A percentile compares a stretch with the other conserved stretches of the same genome.
Conservation (phyloP, 495 filamentous ascomycete genomes). For the Annulohypoxylon moriforme region DNA sequence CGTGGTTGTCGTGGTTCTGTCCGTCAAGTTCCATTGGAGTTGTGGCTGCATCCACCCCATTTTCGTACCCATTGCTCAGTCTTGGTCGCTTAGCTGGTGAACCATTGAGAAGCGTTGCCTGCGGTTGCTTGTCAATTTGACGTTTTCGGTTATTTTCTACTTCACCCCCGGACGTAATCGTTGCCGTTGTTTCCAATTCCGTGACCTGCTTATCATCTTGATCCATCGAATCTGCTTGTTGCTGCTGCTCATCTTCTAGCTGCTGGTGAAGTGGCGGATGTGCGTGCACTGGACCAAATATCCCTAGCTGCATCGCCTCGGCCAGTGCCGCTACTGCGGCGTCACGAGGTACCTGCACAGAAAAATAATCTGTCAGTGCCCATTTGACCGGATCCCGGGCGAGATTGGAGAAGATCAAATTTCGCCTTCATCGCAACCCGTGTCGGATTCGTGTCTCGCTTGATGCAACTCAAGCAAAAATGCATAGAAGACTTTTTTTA, state of each 20-base stretch:
- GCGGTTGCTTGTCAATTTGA: conserved; percentile 58
- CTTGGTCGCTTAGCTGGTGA: conserved; percentile 65
- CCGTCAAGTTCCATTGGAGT: conserved; percentile 70
- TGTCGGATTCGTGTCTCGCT: conserved; percentile 39
- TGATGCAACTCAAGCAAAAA: conserved; percentile 37
- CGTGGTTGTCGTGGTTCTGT: conserved; percentile 61
- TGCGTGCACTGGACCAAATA: conserved; percentile 61
- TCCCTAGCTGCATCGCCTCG: conserved; percentile 56
- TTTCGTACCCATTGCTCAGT: conserved; percentile 71
- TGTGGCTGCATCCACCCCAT: conserved; percentile 69
- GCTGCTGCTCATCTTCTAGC: conserved; percentile 46
- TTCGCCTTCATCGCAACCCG: conserved; percentile 41
- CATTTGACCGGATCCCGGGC: conserved; percentile 46
- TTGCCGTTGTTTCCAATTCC: conserved; percentile 30
- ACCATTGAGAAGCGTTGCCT: conserved; percentile 56
- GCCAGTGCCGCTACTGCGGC: conserved; percentile 54
- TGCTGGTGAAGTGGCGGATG: conserved; percentile 49
- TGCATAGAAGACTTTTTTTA: conserved; percentile 1
- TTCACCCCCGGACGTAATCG: conserved; percentile 48
- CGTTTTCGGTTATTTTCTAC: conserved; percentile 64
- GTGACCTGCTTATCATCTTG: conserved; percentile 52
- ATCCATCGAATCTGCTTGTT: conserved; percentile 45
- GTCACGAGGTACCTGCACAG: conserved; percentile 59
- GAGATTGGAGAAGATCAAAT: conserved; percentile 44
- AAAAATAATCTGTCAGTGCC: conserved; percentile 55